Evolutionary conservation across 2,329 filamentous ascomycete genomes (phyloP).

Genomic region (Phyllachora maydis): DNA sequence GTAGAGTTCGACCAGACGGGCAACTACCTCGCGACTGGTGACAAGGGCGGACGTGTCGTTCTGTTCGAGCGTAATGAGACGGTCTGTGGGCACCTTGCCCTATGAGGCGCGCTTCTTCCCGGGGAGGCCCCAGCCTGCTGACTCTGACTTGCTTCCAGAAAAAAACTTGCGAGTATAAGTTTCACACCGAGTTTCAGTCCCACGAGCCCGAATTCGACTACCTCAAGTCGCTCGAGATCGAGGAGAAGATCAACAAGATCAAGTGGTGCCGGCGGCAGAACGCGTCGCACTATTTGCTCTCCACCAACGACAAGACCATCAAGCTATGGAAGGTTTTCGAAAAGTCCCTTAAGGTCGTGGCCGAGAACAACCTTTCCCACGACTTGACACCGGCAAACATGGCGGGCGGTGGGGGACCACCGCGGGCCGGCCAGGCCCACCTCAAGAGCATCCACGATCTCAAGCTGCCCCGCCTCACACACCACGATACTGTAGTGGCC

Average conservation of each 20-base stretch:
- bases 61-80: constrained; percentile 90
- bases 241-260: constrained; percentile 99
- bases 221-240: constrained; percentile 95
- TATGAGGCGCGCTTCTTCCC: constrained; percentile 1
- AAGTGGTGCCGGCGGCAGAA: constrained; percentile 99
- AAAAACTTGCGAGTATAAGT: constrained; percentile 99
- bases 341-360: constrained; percentile 96
- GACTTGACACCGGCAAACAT: constrained; percentile 65
- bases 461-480: constrained; percentile 87
- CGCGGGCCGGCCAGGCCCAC: constrained; percentile 49
- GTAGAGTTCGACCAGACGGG: constrained; percentile 83
- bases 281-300: constrained; percentile 92
- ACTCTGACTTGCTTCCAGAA: constrained; percentile 36
- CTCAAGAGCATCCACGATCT: constrained; percentile 70
- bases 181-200: constrained; percentile 98
- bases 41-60: constrained; percentile 72
- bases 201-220: constrained; percentile 99
- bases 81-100: constrained; percentile 28
- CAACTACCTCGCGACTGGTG: constrained; percentile 77
- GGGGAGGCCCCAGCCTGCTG: neutral
- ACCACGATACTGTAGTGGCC: constrained; percentile 95
- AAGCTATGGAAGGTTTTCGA: constrained; percentile 99
- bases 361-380: constrained; percentile 94
- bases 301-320: constrained; percentile 99
- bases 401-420: constrained; percentile 57